Conservation (phyloP, 2,329 filamentous ascomycete genomes). For the Diplodia sapinea region DNA sequence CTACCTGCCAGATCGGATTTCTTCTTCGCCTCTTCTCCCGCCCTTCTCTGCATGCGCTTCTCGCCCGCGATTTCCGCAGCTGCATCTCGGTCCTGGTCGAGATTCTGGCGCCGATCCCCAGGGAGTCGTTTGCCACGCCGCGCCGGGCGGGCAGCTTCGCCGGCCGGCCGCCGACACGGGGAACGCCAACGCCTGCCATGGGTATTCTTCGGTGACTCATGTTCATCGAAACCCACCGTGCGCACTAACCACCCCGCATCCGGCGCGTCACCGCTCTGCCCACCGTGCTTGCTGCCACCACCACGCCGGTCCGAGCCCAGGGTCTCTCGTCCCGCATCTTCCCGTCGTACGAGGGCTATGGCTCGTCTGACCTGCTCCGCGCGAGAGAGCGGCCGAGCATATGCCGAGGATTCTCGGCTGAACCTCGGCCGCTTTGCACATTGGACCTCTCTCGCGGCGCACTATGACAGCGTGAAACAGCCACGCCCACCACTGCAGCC, state of each 20-base stretch:
- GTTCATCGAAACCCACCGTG: too few relatives aligned
- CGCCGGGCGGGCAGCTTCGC: background rate
- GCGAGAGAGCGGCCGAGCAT: background rate
- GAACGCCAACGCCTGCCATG: too few relatives aligned
- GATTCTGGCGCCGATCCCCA: background rate
- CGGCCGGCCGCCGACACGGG: constrained; percentile 9
- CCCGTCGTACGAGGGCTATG: too few relatives aligned
- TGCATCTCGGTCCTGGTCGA: background rate
- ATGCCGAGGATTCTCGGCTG: background rate
- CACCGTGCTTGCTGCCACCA: background rate
- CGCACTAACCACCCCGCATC: background rate
- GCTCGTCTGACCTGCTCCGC: background rate
- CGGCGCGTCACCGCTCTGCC: background rate
- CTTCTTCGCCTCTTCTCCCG: constrained; percentile 12
- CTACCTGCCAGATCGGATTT: background rate
- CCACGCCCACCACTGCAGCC: background rate
- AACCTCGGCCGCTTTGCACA: background rate
- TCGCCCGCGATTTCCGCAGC: background rate
- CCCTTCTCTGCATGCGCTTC: constrained; percentile 5
- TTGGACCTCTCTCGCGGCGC: background rate
- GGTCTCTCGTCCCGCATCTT: too few relatives aligned
- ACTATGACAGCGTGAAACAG: background rate
- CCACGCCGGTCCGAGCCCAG: background rate
- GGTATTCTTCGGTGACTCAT: too few relatives aligned
- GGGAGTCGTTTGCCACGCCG: constrained; percentile 6